phyloP scores from a whole-genome alignment of 2,329 filamentous ascomycete species.

The Ascochyta koolunga region DNA sequence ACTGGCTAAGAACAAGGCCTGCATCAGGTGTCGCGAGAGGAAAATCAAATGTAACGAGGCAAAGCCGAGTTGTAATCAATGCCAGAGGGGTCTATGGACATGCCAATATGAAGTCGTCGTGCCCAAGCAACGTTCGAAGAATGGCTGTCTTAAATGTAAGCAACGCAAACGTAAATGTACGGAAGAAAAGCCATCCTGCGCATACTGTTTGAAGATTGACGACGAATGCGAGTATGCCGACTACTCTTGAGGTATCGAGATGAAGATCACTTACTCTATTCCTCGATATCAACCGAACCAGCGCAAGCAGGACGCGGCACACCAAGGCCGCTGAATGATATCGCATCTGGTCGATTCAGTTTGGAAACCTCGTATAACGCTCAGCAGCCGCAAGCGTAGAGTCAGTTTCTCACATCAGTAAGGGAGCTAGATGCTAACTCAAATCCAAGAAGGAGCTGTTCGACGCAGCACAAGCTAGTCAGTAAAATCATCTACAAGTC shows the following conservation, averaged over 20 bases:
- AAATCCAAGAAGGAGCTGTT: neutral
- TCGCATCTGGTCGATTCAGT: neutral
- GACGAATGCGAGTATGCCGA: constrained; percentile 37
- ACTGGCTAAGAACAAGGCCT: constrained; percentile 24
- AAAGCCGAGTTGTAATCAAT: constrained; percentile 41
- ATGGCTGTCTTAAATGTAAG: constrained; percentile 39
- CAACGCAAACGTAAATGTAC: constrained; percentile 39
- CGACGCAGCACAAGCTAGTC: neutral
- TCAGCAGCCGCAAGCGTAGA: neutral
- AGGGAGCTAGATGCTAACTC: neutral
- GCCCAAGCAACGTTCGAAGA: constrained; percentile 36
- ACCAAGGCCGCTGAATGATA: neutral
- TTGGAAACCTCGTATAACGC: neutral
- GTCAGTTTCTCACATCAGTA: neutral
- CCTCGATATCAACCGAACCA: neutral
- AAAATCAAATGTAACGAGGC: constrained; percentile 41
- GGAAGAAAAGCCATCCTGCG: constrained; percentile 39
- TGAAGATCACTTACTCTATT: neutral
- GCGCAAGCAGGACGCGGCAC: neutral
- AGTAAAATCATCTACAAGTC: neutral
- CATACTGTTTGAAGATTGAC: constrained; percentile 36
- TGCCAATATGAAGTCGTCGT: constrained; percentile 33
- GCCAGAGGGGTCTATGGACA: constrained; percentile 34
- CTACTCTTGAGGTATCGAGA: constrained; percentile 14
- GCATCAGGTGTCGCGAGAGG: constrained; percentile 33